Evolutionary conservation across 768 basidiomycete species (phyloP), one percentile per base, ranked within the genome.

Genomic region (Lyophyllum atratum): DNA sequence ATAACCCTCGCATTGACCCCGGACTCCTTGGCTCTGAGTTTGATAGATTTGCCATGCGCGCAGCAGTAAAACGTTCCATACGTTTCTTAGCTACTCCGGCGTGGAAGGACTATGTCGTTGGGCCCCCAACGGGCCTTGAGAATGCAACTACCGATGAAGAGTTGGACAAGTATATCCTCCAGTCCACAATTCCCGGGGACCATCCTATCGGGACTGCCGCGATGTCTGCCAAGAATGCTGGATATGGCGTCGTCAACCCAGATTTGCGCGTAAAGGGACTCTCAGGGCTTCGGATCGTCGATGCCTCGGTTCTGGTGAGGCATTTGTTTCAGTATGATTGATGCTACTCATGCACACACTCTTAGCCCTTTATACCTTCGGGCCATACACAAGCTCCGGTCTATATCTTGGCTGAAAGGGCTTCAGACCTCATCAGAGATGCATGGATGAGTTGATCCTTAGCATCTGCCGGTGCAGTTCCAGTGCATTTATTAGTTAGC

Each of bases 1-100:
- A 68, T 43, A 29, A 65, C 26, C 80, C 81, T 2, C 49, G 68
- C 21, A 56, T 84, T 66, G 74, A 83, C 60, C 79, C 78, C 1
- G 59, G 51, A 14, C 50, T 55, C 24, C 72, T 78, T 25, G 58
- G 31, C 17, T 40, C 59, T 2, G 55, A 56, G 8, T 55, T 65
- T 50, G 71, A 71, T 49, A 51, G 63, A 19, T 52, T 59, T 33
- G 58, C 64, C n/a, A 51, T 71, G 17, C 63, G 64, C 6, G 60
- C 62, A 37, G 62, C 64, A 19, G 33, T 73, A 42, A 58, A 57
- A 37, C 57, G 54, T 9, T 62, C 61, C 3, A 25, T 31, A 4
- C 37, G 55, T 4, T 72, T 74, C 46, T 19, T 68, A 9, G 4
- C 59, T 3, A 65, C 64, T 0, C 56, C 67, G 3, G 64, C 55